Base-by-base conservation (phyloP, 148 eudicot species). In the Diospyros kaki region DNA sequence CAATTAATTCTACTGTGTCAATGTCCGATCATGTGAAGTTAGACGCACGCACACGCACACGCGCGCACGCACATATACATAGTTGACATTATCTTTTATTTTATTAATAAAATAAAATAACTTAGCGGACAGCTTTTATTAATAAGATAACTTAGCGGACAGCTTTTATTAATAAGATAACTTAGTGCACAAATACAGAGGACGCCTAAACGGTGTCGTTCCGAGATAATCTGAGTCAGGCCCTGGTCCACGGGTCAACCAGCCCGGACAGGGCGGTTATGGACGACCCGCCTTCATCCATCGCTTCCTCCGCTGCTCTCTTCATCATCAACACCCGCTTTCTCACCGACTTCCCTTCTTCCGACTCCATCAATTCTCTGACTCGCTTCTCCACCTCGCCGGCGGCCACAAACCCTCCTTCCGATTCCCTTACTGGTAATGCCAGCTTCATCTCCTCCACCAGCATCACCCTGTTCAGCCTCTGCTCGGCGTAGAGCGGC, bases 401-500 rank as follows among this genome's bases (percentile, higher is more conserved):
- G 5, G 84, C 77, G 1, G 66, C 55, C 17, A 87, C 88, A 38
- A 82, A 68, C 41, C 86, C 80, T 3, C 66, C 76, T 6, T 81
- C 81, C 39, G 83, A 69, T 58, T 77, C 84, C 51, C 55, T 58
- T 68, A 87, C 4, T 13, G 71, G 68, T 42, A 87, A 18, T 0
- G 83, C 90, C 50, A 87, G 18, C 79, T 71, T 77, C 63, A 85
- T 40, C 5, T 84, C 84, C 68, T 84, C 81, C 73, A 85, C 86
- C 71, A 87, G 8, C 54, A 81, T 13, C 56, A 77, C 74, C 80
- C 81, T 81, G 43, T 82, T 87, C 0, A 82, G 11, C 66, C 78
- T 58, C 52, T 87, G 86, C 78, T 84, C 90, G 2, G 90, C 84
- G 42, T 84, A 83, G 48, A 83, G 58, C 9, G 85, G 87, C 87